Evolutionary conservation across 257 asterid species (phyloP), one percentile per base, ranked within the genome.

Genomic region (Schizonepeta tenuifolia): DNA sequence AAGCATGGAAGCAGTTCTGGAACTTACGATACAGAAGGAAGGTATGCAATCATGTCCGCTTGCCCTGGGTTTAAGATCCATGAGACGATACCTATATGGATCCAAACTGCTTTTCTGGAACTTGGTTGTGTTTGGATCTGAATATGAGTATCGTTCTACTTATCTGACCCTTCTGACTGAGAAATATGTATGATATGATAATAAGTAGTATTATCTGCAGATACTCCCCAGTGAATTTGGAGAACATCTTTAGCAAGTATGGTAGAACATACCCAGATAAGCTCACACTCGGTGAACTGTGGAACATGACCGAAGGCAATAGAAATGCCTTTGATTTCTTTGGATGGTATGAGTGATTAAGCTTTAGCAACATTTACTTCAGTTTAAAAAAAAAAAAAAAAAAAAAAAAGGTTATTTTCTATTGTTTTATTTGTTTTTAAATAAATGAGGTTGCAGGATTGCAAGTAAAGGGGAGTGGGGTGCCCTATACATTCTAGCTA

Each of bases 1-100:
- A 92, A 88, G 84, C 96, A 92, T 55, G 98, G 98, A 43, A 92
- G 98, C 20, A 92, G 86, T 69, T 71, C 96, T 0, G 90, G 84
- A 44, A 82, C 92, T 18, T 92, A 78, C 18, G 96, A 92, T 62
- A 77, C 79, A 0, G 98, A 92, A 83, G 98, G 96, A 74, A 88
- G 98, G 96, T 82, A 79, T 13, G 67, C 17, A 11, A 15, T 46
- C 12, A 20, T 36, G 9, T 35, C 4, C 26, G 41, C 41, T 7
- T 36, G 35, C 17, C 28, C 8, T 38, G 0, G 43, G 12, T 3
- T 36, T 12, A 38, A 38, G 43, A 38, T 9, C 12, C 43, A 9
- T 7, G 43, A 7, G 12, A 38, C 12, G 11, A 9, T 36, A 36
- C 41, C 43, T 38, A 38, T 38, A 2, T 38, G 43, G 43, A 38